Evolutionary conservation across 805 yeast genomes (phyloP).

Genomic region (Metschnikowia colocasiae): DNA sequence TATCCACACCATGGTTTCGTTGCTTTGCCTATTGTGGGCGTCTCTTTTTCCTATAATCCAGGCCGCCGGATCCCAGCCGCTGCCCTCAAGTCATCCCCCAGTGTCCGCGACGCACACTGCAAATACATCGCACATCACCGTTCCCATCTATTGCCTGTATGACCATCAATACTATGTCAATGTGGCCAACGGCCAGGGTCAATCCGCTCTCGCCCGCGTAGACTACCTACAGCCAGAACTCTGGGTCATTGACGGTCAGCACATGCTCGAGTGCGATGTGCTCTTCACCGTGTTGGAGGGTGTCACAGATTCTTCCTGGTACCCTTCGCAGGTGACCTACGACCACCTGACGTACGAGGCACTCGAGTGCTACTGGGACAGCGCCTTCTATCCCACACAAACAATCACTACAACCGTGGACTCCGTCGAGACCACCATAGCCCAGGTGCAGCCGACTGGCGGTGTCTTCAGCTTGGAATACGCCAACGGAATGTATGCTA

Average conservation of each 20-base stretch:
- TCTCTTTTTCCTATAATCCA: not conserved
- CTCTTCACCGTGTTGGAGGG: constrained; percentile 8
- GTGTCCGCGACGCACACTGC: not conserved
- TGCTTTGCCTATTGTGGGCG: not conserved
- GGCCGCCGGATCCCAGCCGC: not conserved
- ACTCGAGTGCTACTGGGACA: constrained; percentile 28
- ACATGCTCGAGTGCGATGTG: constrained; percentile 24
- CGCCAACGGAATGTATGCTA: constrained; percentile 24
- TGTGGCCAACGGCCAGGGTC: constrained; percentile 12
- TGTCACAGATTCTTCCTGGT: not conserved
- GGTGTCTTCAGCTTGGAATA: constrained; percentile 24
- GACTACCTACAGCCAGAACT: constrained; percentile 37
- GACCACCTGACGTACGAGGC: constrained; percentile 22
- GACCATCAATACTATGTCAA: constrained; percentile 19
- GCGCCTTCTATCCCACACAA: constrained; percentile 19
- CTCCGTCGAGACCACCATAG: constrained; percentile 15
- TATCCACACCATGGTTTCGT: not conserved
- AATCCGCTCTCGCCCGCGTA: constrained; percentile 21
- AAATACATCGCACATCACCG: constrained; percentile 6
- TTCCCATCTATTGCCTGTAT: constrained; percentile 15
- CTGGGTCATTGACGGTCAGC: constrained; percentile 33
- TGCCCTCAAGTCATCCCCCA: not conserved
- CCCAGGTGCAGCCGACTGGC: not conserved
- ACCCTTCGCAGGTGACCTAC: constrained; percentile 16
- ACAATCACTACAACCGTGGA: constrained; percentile 12